These are phyloP conservation scores for Malus fusca DNA, from an alignment of 306 rosid genomes.

Conservation along the genomic window DNA sequence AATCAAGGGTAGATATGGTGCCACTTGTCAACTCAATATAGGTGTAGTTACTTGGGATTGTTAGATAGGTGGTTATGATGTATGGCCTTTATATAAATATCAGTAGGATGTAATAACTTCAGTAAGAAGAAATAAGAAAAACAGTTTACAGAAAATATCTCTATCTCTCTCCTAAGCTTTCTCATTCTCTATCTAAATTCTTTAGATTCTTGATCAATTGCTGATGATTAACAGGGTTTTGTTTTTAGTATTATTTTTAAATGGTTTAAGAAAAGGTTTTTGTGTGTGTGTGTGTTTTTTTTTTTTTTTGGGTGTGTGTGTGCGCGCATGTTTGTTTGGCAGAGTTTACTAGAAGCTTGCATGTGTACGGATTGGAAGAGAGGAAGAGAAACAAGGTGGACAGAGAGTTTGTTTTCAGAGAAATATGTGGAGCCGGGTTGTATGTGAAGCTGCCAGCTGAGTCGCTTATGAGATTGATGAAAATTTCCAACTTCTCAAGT, in stretches of 20 bases:
- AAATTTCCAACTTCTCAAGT: constrained; percentile 25
- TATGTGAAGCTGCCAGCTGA: constrained; percentile 48
- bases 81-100: no score
- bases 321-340: background rate
- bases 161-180: no score
- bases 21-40: no score
- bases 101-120: no score
- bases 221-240: no score
- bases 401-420: constrained; percentile 53
- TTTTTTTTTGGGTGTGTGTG: background rate
- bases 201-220: no score
- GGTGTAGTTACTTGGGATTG: no score
- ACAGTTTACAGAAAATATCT: no score
- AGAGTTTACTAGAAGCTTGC: constrained; percentile 75
- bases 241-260: background rate
- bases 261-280: background rate
- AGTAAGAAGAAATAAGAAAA: no score
- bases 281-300: background rate
- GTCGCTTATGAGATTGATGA: constrained; percentile 36
- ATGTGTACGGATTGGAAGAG: constrained; percentile 36
- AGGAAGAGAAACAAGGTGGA: constrained; percentile 45
- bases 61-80: no score
- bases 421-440: constrained; percentile 8
- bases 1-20: no score
- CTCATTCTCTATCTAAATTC: no score